phyloP scores from a whole-genome alignment of 352 stramenopile genomes.

The Globisporangium canariense region DNA sequence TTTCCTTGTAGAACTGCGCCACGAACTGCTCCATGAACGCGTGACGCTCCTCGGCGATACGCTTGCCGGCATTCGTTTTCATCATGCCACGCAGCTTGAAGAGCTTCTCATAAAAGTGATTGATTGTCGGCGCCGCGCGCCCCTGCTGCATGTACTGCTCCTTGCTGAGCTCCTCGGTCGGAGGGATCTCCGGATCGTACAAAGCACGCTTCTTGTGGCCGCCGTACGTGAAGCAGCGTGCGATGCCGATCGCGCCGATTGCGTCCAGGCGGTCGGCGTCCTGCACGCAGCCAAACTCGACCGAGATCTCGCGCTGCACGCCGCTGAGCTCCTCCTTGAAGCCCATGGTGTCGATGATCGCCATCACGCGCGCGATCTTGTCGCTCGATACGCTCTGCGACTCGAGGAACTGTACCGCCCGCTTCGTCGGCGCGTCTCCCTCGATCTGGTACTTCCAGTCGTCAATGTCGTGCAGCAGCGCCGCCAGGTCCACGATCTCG shows the following conservation, averaged over 20 bases:
- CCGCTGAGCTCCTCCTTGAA: conserved; percentile 81
- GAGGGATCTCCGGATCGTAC: conserved; percentile 66
- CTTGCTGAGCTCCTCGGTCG: conserved; percentile 60
- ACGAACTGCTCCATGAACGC: conserved; percentile 87
- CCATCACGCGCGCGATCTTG: conserved; percentile 69
- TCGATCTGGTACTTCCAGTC: conserved; percentile 79
- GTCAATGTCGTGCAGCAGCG: conserved; percentile 88
- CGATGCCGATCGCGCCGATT: conserved; percentile 89
- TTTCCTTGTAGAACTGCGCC: conserved; percentile 76
- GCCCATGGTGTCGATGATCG: conserved; percentile 79
- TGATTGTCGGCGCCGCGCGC: conserved; percentile 69
- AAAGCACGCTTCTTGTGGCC: conserved; percentile 78
- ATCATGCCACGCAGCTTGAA: conserved; percentile 86
- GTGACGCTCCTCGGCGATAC: conserved; percentile 79
- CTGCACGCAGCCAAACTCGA: conserved; percentile 87
- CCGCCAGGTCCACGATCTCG: conserved; percentile 80
- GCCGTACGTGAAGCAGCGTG: conserved; percentile 89
- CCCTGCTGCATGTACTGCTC: conserved; percentile 79
- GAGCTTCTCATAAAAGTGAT: conserved; percentile 92
- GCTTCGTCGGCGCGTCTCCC: conserved; percentile 44
- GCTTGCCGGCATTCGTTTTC: conserved; percentile 75
- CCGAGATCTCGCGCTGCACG: conserved; percentile 19
- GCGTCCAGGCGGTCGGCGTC: conserved; percentile 89
- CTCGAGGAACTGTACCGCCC: conserved; percentile 52
- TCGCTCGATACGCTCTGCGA: conserved; percentile 41